Evolutionary conservation across 2,329 filamentous ascomycete species (phyloP).

Genomic region (Shiraia bambusicola): DNA sequence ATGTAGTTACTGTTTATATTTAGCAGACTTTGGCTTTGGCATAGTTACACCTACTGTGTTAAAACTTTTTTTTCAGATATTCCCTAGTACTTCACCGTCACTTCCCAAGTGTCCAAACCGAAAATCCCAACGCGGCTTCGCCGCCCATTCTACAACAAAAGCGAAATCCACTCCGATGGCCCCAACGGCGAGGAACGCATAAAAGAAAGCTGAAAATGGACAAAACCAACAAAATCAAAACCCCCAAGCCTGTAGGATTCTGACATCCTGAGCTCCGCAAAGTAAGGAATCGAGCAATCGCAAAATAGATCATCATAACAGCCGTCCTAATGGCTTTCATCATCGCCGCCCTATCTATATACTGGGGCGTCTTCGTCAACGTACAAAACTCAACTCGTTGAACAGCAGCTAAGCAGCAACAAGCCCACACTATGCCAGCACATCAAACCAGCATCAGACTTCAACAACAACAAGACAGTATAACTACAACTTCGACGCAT

Average conservation of each 20-base stretch:
- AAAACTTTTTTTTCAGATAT: too few species aligned
- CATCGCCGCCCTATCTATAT: constrained; percentile 58
- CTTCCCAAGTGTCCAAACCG: neutral
- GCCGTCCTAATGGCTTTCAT: constrained; percentile 59
- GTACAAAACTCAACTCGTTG: constrained; percentile 50
- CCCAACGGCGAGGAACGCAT: constrained; percentile 1
- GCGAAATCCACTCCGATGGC: constrained; percentile 4
- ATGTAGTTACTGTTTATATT: too few species aligned
- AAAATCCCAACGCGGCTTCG: constrained; percentile 1
- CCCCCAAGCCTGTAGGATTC: constrained; percentile 48
- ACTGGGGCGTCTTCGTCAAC: constrained; percentile 61
- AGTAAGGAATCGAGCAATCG: constrained; percentile 44
- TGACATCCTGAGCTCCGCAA: constrained; percentile 47
- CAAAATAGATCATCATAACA: constrained; percentile 49
- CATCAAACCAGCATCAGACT: constrained; percentile 52
- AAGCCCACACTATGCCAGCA: constrained; percentile 52
- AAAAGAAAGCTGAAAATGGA: constrained; percentile 11
- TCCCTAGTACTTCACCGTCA: neutral
- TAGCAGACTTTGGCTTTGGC: too few species aligned
- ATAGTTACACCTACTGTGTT: too few species aligned
- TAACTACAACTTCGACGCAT: constrained; percentile 61
- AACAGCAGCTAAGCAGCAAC: constrained; percentile 46
- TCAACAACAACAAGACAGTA: constrained; percentile 61
- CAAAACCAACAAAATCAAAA: constrained; percentile 14
- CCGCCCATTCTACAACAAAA: constrained; percentile 5